Percentiles rank a stretch among this genome's conserved stretches.
These are phyloP conservation scores for Huntiella decipiens DNA, from an alignment of 2,329 filamentous ascomycete genomes.

Conservation along the genomic window DNA sequence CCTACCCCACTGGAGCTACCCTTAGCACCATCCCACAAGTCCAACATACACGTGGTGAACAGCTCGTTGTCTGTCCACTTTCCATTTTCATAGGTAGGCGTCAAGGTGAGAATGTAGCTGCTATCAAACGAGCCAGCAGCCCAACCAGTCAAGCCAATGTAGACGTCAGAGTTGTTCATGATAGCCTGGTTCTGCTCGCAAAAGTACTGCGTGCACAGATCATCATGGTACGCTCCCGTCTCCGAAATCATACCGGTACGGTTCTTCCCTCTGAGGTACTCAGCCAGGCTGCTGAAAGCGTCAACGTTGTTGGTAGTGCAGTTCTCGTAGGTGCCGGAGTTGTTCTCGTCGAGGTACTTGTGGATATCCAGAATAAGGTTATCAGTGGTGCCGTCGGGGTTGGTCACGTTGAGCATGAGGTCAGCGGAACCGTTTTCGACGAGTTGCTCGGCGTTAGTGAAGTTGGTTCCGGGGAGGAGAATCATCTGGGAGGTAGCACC, in stretches of 20 bases:
- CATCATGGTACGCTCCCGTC: constrained; percentile 24
- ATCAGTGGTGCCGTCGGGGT: constrained; percentile 37
- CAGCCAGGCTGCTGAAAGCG: constrained; percentile 27
- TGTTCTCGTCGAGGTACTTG: constrained; percentile 40
- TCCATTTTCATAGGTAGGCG: constrained; percentile 19
- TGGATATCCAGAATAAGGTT: constrained; percentile 41
- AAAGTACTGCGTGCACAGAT: constrained; percentile 24
- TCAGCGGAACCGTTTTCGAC: constrained; percentile 30
- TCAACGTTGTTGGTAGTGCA: constrained; percentile 35
- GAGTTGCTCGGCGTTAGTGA: constrained; percentile 30
- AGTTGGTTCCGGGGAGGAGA: constrained; percentile 44
- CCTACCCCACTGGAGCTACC: not conserved
- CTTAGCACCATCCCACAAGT: constrained; percentile 5
- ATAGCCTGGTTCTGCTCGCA: constrained; percentile 29
- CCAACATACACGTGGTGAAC: constrained; percentile 16
- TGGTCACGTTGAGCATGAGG: constrained; percentile 32
- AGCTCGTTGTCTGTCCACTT: constrained; percentile 12
- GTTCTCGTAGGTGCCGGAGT: constrained; percentile 30
- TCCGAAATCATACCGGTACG: constrained; percentile 29
- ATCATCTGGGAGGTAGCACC: constrained; percentile 47
- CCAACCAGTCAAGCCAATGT: constrained; percentile 28
- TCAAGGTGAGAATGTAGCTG: constrained; percentile 25
- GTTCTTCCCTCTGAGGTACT: constrained; percentile 24
- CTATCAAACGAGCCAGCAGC: constrained; percentile 25
- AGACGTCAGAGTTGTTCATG: constrained; percentile 27